These are phyloP conservation scores for Amaranthus palmeri DNA, from an alignment of 148 eudicot genomes.

Conservation along the genomic window DNA sequence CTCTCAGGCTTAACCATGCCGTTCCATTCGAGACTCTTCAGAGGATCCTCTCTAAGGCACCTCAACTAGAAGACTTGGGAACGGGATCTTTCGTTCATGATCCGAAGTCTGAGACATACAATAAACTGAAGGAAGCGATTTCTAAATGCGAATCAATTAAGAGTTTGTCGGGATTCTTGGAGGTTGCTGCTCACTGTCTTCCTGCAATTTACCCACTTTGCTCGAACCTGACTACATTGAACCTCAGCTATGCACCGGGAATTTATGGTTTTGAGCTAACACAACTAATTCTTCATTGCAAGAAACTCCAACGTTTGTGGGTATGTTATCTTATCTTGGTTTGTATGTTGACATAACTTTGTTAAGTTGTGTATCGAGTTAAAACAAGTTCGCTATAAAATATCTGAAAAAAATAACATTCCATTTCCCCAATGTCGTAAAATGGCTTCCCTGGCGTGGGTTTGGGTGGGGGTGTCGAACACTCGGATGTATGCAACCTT, in stretches of 20 bases:
- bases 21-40: constrained; percentile 57
- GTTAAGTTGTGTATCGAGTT: not conserved
- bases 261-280: constrained; percentile 53
- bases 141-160: constrained; percentile 52
- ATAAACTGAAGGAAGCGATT: constrained; percentile 36
- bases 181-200: constrained; percentile 52
- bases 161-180: constrained; percentile 73
- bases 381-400: no score
- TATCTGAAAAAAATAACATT: no score
- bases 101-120: constrained; percentile 50
- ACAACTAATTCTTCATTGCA: constrained; percentile 62
- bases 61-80: constrained; percentile 69
- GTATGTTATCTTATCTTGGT: constrained; percentile 31
- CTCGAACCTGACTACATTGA: constrained; percentile 50
- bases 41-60: constrained; percentile 56
- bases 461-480: no score
- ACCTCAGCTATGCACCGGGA: constrained; percentile 79
- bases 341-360: not conserved
- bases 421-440: no score
- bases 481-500: no score
- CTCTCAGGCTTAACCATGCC: constrained; percentile 56
- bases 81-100: constrained; percentile 58
- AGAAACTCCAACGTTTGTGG: constrained; percentile 62
- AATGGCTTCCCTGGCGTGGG: no score
- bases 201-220: constrained; percentile 68